phyloP scores from a whole-genome alignment of 257 asterid species.

The Fraxinus cuspidata region DNA sequence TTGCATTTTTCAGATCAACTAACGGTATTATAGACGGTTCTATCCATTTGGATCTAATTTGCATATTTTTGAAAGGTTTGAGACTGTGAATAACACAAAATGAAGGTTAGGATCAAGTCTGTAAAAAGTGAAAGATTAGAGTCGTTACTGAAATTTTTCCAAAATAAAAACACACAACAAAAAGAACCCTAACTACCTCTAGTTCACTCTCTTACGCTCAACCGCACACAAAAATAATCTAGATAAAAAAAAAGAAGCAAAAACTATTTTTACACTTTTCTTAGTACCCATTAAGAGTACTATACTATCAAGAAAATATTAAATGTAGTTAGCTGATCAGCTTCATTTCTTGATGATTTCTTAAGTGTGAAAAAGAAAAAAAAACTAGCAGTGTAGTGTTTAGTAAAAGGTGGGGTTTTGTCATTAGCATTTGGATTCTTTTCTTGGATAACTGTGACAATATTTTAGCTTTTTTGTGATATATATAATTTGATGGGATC shows the following conservation, averaged over 20 bases:
- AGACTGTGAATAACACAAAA: too few relatives aligned
- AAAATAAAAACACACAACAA: neutral
- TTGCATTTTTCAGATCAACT: too few relatives aligned
- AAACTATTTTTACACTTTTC: neutral
- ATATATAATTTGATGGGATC: conserved; percentile 4
- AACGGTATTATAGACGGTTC: too few relatives aligned
- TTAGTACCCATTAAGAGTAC: neutral
- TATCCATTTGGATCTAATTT: too few relatives aligned
- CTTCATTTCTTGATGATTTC: neutral
- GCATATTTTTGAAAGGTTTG: too few relatives aligned
- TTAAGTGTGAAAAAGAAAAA: conserved; percentile 3
- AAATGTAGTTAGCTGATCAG: neutral
- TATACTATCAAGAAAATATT: neutral
- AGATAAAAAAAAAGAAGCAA: neutral
- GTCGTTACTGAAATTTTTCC: too few relatives aligned
- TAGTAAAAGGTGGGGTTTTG: neutral
- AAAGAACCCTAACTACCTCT: conserved; percentile 29
- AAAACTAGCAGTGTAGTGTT: neutral
- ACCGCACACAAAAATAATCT: neutral
- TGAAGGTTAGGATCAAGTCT: too few relatives aligned
- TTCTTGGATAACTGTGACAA: conserved; percentile 42
- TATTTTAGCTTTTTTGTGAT: conserved; percentile 34
- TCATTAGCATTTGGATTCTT: conserved; percentile 26
- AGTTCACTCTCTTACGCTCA: conserved; percentile 14
- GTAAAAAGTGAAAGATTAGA: too few relatives aligned